Base-by-base conservation (phyloP, 352 stramenopile genomes). In the Phytophthora idaei region DNA sequence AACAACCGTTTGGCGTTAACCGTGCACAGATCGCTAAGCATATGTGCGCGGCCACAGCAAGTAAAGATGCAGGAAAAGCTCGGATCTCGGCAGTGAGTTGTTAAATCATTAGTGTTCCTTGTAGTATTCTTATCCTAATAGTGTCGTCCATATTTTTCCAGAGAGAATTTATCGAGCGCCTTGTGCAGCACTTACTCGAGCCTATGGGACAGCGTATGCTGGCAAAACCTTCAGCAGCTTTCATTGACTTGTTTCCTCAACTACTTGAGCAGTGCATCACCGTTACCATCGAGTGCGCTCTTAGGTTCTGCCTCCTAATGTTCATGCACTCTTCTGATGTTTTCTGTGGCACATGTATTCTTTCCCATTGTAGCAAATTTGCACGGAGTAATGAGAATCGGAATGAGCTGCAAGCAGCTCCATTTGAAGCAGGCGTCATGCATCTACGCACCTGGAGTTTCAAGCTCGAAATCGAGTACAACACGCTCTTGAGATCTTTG, bases 191-290 rank as follows among this genome's bases (percentile, higher is more conserved):
- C 27, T 41, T 89, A 15, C 67, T 90, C 0, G 68, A 78, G 11
- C 82, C 82, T 7, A 64, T 90, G 15, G 74, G 69, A 28, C 65
- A 80, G 28, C 75, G 77, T 17, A 70, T 81, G 29, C n/a, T 85
- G 31, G 62, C 56, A 28, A 51, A 73, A 10, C 78, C 78, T n/a
- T 86, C 80, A 4, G 29, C 51, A 15, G 84, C 80, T 5, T 68
- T 73, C 9, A 52, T 58, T 32, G 81, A 89, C 36, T 60, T 90
- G 34, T 73, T 85, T 21, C 82, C 82, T 11, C 59, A 62, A 28
- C n/a, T 90, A 7, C 39, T 89, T 29, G 82, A 90, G 46, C 74
- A 78, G 47, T 87, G 82, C 53, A 85, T 89, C 51, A 73, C 50
- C 31, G 75, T 85, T n/a, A 62, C 53, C 0, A 84, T 89, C 49